phyloP scores from a whole-genome alignment of 1,284 basidiomycete genomes.

The Microbotryomycetes sp. region DNA sequence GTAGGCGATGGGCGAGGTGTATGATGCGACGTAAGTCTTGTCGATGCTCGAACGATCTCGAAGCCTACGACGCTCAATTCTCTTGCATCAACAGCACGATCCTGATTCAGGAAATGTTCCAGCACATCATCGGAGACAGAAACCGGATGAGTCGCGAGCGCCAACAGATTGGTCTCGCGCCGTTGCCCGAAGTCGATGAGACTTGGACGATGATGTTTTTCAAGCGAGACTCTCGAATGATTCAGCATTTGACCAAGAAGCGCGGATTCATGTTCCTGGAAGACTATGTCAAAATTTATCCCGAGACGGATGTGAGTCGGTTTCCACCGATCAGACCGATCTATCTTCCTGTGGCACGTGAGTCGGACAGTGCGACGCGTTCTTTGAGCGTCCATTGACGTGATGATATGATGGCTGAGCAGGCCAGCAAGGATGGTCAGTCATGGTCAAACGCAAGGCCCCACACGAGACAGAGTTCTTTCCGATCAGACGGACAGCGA shows the following conservation, averaged over 20 bases:
- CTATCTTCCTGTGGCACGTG: constrained; percentile 17
- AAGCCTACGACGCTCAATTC: not conserved
- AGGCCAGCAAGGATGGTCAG: constrained; percentile 15
- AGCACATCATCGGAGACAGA: constrained; percentile 12
- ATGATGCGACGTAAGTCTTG: not conserved
- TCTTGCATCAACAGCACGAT: constrained; percentile 8
- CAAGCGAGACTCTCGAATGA: constrained; percentile 21
- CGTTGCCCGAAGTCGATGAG: not conserved
- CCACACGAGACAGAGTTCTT: not conserved
- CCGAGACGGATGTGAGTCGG: constrained; percentile 7
- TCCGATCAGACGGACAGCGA: not conserved
- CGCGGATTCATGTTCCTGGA: constrained; percentile 26
- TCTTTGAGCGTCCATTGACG: not conserved
- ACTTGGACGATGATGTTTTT: constrained; percentile 32
- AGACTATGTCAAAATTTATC: constrained; percentile 20
- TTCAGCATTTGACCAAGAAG: constrained; percentile 18
- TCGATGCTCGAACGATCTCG: not conserved
- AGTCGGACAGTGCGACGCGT: not conserved
- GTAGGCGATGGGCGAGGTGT: not conserved
- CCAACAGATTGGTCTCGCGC: not conserved
- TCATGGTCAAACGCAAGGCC: constrained; percentile 8
- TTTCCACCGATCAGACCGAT: constrained; percentile 19
- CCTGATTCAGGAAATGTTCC: constrained; percentile 12
- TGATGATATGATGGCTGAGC: not conserved
- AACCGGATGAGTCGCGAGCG: constrained; percentile 3